Conservation (phyloP, 2,329 filamentous ascomycete species). For the Didymella sp. region DNA sequence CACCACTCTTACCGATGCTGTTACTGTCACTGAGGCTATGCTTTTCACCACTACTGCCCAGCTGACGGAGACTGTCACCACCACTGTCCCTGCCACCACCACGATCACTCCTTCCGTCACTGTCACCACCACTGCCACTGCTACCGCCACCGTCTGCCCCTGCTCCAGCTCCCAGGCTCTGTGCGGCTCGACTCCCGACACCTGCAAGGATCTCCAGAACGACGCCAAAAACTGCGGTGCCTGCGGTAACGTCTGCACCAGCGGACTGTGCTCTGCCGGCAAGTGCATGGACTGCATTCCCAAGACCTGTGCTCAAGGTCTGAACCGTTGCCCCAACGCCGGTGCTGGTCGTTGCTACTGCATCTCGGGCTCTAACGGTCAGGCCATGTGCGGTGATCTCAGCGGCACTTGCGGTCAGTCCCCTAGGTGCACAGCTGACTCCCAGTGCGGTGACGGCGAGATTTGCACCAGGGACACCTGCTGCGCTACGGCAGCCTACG, state of each 20-base stretch:
- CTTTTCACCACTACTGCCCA: slow-evolving; percentile 7
- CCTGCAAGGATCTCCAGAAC: slow-evolving; percentile 18
- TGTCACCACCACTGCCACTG: slow-evolving; percentile 13
- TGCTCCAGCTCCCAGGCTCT: slow-evolving; percentile 8
- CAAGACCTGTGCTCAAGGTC: background rate
- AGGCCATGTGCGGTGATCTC: background rate
- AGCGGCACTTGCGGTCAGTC: background rate
- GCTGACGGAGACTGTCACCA: slow-evolving; percentile 11
- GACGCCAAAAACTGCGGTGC: slow-evolving; percentile 18
- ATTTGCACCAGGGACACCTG: slow-evolving; percentile 14
- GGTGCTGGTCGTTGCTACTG: background rate
- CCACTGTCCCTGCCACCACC: slow-evolving; percentile 9
- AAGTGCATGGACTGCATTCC: slow-evolving; percentile 2
- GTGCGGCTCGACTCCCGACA: slow-evolving; percentile 13
- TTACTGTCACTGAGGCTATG: slow-evolving; percentile 8
- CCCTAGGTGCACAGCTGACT: background rate
- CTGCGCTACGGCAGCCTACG: slow-evolving; percentile 2
- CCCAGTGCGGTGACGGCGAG: slow-evolving; percentile 1
- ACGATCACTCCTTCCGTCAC: slow-evolving; percentile 17
- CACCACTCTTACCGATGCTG: slow-evolving; percentile 12
- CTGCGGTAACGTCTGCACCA: slow-evolving; percentile 17
- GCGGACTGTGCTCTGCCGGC: slow-evolving; percentile 6
- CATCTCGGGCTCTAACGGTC: background rate
- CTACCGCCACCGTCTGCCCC: slow-evolving; percentile 16
- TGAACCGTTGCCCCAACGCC: background rate